A percentile compares a stretch with the other conserved stretches of the same genome.
Evolutionary conservation across 2,329 filamentous ascomycete genomes (phyloP).

Genomic region (Diaporthe eres): DNA sequence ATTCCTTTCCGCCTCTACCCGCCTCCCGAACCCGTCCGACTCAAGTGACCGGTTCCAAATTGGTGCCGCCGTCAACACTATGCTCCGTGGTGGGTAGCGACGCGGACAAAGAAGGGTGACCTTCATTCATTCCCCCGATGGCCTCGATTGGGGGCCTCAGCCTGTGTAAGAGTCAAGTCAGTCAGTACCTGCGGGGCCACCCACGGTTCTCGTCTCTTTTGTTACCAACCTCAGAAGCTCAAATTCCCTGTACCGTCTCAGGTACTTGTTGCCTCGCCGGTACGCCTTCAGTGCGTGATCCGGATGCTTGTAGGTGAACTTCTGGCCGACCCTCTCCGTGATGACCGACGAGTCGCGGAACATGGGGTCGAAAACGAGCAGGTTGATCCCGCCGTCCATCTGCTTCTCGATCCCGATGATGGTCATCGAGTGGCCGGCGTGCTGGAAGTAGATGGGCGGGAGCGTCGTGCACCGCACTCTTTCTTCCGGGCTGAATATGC

Average conservation of each 20-base stretch:
- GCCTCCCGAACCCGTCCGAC: too few species aligned
- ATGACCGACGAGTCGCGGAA: constrained; percentile 79
- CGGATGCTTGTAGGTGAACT: constrained; percentile 61
- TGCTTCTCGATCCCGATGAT: constrained; percentile 87
- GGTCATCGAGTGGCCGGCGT: constrained; percentile 90
- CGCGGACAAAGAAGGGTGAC: too few species aligned
- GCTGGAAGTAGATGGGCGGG: constrained; percentile 92
- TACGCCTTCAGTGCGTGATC: constrained; percentile 77
- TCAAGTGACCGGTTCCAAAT: background rate
- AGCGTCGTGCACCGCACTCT: constrained; percentile 80
- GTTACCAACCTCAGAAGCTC: constrained; percentile 77
- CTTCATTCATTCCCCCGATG: background rate
- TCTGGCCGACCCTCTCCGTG: constrained; percentile 67
- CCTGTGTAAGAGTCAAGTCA: constrained; percentile 5
- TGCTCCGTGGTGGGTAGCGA: background rate
- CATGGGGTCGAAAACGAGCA: constrained; percentile 92
- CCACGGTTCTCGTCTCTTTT: background rate
- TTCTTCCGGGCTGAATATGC: constrained; percentile 61
- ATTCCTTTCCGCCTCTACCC: background rate
- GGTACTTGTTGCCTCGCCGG: constrained; percentile 76
- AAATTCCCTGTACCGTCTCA: constrained; percentile 81
- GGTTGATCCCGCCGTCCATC: constrained; percentile 72
- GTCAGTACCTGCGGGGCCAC: background rate
- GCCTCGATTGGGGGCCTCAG: constrained; percentile 26
- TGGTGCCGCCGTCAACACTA: background rate